Base-by-base conservation (phyloP, 106 monocot genomes). In the Alisma plantagoaquatica region DNA sequence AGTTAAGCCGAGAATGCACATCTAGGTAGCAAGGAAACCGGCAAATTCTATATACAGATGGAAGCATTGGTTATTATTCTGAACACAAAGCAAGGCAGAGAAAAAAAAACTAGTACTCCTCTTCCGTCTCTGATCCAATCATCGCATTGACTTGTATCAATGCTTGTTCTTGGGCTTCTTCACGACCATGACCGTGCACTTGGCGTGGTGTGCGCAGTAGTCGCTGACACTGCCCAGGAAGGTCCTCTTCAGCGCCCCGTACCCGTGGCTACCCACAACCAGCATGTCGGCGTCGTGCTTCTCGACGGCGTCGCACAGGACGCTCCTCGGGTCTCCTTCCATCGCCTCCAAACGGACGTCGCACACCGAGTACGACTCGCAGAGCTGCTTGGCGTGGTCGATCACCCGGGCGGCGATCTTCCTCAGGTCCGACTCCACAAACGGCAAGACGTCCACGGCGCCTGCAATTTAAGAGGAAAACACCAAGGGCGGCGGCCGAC, bases 261-360 rank as follows among this genome's bases (percentile, higher is more conserved):
- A 89, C 28, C 89, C 89, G 68, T 89, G 89, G 43, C 88, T 83
- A 32, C 89, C 89, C 14, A 89, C 73, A 21, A 65, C 89, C 54
- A 89, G 54, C 41, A 83, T 46, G 27, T 73, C 67, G 7, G 89
- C 83, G 44, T 82, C 75, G 54, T 80, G 71, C 27, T 56, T 74
- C 29, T 89, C 83, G 4, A 83, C 89, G 16, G 89, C 74, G 3
- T 89, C 89, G 28, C 73, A 74, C 9, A 89, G 70, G 38, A 83
- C 72, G 65, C 65, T 74, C 57, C 79, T 76, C 1, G 89, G 68
- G 74, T 89, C 89, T 18, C 89, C 89, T 65, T 89, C 83, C 12
- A 73, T 29, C 23, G 59, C 68, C 29, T 83, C 79, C 43, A 63
- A 64, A 10, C 57, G 24, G 29, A 44, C 70, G 43, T 74, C 57